phyloP scores from a whole-genome alignment of 306 rosid species.

The Boehmeria nivea region DNA sequence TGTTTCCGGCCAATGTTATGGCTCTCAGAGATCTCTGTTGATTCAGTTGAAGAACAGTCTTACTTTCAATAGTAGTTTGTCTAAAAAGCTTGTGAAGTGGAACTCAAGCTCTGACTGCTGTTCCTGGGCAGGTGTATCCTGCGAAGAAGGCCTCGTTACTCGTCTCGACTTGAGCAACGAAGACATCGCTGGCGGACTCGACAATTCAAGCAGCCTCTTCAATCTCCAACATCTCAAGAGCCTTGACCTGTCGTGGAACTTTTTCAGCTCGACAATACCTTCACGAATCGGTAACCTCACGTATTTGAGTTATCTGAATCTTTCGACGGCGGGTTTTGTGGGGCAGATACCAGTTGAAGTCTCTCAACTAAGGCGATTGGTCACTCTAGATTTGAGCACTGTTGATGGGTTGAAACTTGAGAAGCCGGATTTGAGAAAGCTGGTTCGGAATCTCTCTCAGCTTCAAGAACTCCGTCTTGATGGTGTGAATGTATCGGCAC shows the following conservation, averaged over 20 bases:
- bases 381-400: no score
- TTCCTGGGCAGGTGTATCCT: constrained; percentile 5
- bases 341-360: constrained; percentile 10
- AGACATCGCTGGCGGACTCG: neutral
- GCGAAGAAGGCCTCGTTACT: neutral
- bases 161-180: constrained; percentile 1
- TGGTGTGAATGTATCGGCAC: no score
- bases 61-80: neutral
- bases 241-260: no score
- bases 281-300: neutral
- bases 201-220: constrained; percentile 3
- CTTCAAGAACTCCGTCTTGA: no score
- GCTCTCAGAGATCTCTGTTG: no score
- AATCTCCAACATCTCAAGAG: neutral
- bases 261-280: neutral
- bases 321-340: neutral
- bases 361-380: no score
- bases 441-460: no score
- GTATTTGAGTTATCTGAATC: neutral
- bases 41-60: neutral
- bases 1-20: no score
- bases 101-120: neutral
- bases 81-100: constrained; percentile 7
- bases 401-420: no score
- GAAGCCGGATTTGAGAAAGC: no score